Base-by-base conservation (phyloP, 139 green algal species). In the Marvania coccoides region DNA sequence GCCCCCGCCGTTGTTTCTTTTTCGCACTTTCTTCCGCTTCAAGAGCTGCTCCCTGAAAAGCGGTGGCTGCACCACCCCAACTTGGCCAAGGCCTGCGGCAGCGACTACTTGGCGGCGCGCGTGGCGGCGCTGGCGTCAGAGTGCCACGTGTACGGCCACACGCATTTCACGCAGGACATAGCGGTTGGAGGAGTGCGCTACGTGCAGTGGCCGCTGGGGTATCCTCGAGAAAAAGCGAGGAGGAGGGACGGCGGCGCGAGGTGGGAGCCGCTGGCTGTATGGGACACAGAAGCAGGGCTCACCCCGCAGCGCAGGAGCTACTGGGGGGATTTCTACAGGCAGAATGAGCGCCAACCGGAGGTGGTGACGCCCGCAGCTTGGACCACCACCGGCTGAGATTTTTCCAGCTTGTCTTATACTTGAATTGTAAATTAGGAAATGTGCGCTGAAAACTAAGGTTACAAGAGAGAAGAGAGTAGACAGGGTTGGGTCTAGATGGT, bases 81-180 rank as follows among this genome's bases (percentile, higher is more conserved):
- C 45, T 56, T 92, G 24, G 69, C 85, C 47, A 90, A 91, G 64
- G 83, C 87, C 7, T 62, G 57, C 1, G 85, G 85, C 31, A 85
- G 71, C 57, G 46, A 86, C 23, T 74, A 63, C 33, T 30, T 92
- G n/a, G 63, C 55, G 34, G 26, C 14, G 4, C 72, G 85, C 2
- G 54, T 92, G 9, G 48, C 65, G 6, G 19, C 31, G 39, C 67
- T 91, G 57, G 36, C 33, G 30, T 76, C 81, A 9, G 14, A 67
- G 12, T 65, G 58, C 4, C 85, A 92, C 63, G 35, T 86, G 4
- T 92, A 90, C 67, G 85, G 85, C 0, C 85, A 92, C 67, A 91
- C 85, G 6, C 84, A 92, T 56, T 89, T 89, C 58, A 70, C 35
- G 14, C 71, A 85, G 85, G 85, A 92, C 56, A 30, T 51, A 2